These are phyloP conservation scores for Coniosporium tulheliwenetii DNA, from an alignment of 2,329 filamentous ascomycete species.

Conservation along the genomic window DNA sequence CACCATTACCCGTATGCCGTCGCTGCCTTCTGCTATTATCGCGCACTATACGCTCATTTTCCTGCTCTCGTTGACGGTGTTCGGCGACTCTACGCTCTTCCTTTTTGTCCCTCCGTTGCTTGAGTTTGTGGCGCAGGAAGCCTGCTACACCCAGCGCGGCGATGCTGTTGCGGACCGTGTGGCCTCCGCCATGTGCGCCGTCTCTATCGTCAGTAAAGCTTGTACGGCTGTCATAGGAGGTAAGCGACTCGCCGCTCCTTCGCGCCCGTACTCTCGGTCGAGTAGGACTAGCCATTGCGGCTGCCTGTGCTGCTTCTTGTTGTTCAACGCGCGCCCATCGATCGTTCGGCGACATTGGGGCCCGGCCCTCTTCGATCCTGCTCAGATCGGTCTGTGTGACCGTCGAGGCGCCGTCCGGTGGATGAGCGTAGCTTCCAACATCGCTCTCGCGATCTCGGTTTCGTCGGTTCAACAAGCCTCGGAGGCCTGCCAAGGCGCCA, in stretches of 20 bases:
- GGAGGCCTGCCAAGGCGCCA: constrained; percentile 23
- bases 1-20: constrained; percentile 37
- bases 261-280: constrained; percentile 7
- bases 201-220: constrained; percentile 18
- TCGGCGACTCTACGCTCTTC: constrained; percentile 46
- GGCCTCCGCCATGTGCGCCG: constrained; percentile 11
- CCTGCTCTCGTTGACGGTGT: constrained; percentile 32
- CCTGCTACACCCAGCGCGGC: constrained; percentile 26
- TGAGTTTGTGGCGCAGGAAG: constrained; percentile 26
- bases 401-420: constrained; percentile 29
- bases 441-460: constrained; percentile 35
- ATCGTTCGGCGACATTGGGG: constrained; percentile 28
- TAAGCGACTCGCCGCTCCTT: constrained; percentile 20
- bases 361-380: constrained; percentile 37
- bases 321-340: constrained; percentile 21
- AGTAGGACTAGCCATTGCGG: constrained; percentile 17
- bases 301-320: constrained; percentile 19
- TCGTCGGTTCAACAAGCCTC: constrained; percentile 44
- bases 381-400: constrained; percentile 31
- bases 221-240: constrained; percentile 24
- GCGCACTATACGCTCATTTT: constrained; percentile 36
- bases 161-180: constrained; percentile 29
- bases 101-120: constrained; percentile 38
- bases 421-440: constrained; percentile 35
- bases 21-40: constrained; percentile 20